Conservation (phyloP, 179 eudicot species). For the Actinidia chinensis region DNA sequence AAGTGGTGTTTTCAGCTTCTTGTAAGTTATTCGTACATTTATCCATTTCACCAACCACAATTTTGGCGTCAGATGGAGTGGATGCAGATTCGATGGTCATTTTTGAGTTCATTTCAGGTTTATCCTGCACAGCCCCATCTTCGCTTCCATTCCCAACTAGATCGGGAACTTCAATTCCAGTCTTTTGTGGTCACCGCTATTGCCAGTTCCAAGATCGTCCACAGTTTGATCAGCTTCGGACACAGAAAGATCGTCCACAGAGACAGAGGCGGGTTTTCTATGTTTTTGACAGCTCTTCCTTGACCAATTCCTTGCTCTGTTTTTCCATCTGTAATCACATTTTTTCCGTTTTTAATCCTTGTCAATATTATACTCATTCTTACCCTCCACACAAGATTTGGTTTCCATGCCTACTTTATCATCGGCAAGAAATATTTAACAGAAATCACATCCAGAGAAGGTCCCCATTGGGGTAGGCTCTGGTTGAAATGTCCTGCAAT, state of each 20-base stretch:
- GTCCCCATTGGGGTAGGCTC: neutral
- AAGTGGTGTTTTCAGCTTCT: neutral
- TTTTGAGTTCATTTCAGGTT: constrained; percentile 1
- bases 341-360: constrained; percentile 16
- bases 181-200: constrained; percentile 18
- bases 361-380: constrained; percentile 10
- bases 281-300: constrained; percentile 10
- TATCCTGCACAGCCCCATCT: constrained; percentile 17
- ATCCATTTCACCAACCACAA: neutral
- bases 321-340: constrained; percentile 21
- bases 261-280: constrained; percentile 14
- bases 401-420: constrained; percentile 18
- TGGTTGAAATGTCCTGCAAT: neutral
- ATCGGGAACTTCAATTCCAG: constrained; percentile 18
- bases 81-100: constrained; percentile 21
- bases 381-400: constrained; percentile 23
- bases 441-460: neutral
- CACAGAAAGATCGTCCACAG: constrained; percentile 14
- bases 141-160: constrained; percentile 18
- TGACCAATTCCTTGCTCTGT: constrained; percentile 8
- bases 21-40: neutral
- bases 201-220: constrained; percentile 8
- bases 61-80: constrained; percentile 4
- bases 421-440: neutral
- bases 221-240: constrained; percentile 20